phyloP scores from a whole-genome alignment of 345 rosid genomes.

The Euphorbia pulcherrima region DNA sequence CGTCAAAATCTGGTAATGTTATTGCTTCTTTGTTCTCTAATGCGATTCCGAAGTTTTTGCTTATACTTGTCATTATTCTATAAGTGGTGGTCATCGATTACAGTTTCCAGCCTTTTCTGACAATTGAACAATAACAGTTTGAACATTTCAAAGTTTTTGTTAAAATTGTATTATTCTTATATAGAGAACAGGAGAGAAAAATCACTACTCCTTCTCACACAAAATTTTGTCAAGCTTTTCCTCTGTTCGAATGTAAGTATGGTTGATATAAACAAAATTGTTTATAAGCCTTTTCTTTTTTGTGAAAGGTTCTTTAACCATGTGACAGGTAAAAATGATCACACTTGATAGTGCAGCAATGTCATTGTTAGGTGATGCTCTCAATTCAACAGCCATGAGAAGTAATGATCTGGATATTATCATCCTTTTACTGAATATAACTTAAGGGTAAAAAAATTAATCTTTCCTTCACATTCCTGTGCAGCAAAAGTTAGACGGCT shows the following conservation, averaged over 20 bases:
- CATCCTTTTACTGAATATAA: conserved; percentile 1
- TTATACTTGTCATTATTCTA: background rate
- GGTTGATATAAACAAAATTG: background rate
- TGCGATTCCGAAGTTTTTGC: conserved; percentile 1
- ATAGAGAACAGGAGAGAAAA: conserved; percentile 63
- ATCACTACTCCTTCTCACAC: conserved; percentile 61
- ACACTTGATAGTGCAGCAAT: conserved; percentile 64
- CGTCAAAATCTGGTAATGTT: conserved; percentile 50
- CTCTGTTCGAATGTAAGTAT: conserved; percentile 69
- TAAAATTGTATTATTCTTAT: background rate
- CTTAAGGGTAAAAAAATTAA: conserved; percentile 7
- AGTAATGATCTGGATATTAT: conserved; percentile 36
- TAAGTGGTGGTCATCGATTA: background rate
- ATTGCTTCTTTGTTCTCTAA: background rate
- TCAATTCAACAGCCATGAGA: conserved; percentile 54
- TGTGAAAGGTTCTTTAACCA: conserved; percentile 10
- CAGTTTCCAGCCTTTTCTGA: background rate
- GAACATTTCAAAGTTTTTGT: background rate
- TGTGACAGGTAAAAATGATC: conserved; percentile 49
- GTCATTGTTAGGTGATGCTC: conserved; percentile 53
- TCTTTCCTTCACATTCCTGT: conserved; percentile 13
- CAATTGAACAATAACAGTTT: background rate
- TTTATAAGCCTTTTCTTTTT: background rate
- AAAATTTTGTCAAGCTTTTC: conserved; percentile 79
- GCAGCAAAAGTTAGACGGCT: conserved; percentile 83